Evolutionary conservation across 2,329 filamentous ascomycete genomes (phyloP).

Genomic region (Nigrospora osmanthi): DNA sequence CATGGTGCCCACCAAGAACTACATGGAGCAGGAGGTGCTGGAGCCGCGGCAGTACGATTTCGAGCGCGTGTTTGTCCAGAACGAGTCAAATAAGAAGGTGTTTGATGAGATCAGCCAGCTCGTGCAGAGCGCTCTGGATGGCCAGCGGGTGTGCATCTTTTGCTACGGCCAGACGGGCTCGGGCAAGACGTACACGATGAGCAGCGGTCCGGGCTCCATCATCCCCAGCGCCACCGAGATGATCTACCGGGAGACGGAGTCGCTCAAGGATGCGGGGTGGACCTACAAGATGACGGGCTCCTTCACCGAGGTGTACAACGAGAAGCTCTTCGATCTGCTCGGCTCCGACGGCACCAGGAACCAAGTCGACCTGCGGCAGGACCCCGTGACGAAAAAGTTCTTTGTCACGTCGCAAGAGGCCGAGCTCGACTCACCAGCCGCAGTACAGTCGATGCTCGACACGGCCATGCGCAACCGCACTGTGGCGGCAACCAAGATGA

Average conservation of each 20-base stretch:
- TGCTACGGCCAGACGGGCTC: conserved; percentile 97
- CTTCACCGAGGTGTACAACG: conserved; percentile 97
- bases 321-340: conserved; percentile 88
- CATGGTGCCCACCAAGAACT: conserved; percentile 71
- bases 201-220: conserved; percentile 70
- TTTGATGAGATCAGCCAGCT: conserved; percentile 96
- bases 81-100: conserved; percentile 71
- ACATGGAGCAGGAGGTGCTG: conserved; percentile 59
- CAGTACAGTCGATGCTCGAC: conserved; percentile 71
- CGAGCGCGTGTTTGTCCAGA: conserved; percentile 82
- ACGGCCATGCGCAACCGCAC: conserved; percentile 80
- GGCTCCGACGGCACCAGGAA: conserved; percentile 59
- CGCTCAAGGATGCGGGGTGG: conserved; percentile 87
- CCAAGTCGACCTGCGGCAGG: conserved; percentile 87
- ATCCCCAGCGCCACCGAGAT: conserved; percentile 89
- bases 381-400: conserved; percentile 31
- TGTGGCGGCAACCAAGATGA: conserved; percentile 94
- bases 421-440: conserved; percentile 67
- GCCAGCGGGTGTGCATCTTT: conserved; percentile 98
- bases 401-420: conserved; percentile 20
- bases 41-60: conserved; percentile 83
- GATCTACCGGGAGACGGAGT: conserved; percentile 82
- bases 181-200: conserved; percentile 95
- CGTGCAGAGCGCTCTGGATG: conserved; percentile 91
- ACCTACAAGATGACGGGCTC: conserved; percentile 88